These are phyloP conservation scores for Casuarina glauca DNA, from an alignment of 306 rosid species.

Conservation along the genomic window DNA sequence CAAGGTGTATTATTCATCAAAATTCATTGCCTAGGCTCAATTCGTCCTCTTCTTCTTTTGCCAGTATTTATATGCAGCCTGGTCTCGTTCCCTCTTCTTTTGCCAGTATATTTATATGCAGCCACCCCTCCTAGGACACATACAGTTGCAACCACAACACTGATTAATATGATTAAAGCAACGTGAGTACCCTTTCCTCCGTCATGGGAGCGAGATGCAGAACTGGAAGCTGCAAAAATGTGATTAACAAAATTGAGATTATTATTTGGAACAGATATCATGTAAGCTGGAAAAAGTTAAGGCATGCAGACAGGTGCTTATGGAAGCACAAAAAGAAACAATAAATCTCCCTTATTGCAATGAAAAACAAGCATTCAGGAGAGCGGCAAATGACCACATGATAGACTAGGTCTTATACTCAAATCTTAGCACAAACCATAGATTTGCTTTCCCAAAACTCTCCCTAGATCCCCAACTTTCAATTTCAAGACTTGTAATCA, in stretches of 20 bases:
- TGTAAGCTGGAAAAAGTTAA: neutral
- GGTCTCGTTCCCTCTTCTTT: constrained; percentile 70
- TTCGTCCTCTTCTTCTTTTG: constrained; percentile 66
- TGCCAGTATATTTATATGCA: constrained; percentile 71
- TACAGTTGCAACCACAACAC: constrained; percentile 32
- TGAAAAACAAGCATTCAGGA: neutral
- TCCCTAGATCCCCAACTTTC: neutral
- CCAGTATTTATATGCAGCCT: constrained; percentile 75
- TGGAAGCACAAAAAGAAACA: neutral
- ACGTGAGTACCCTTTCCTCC: constrained; percentile 45
- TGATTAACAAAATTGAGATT: constrained; percentile 3
- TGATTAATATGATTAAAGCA: constrained; percentile 47
- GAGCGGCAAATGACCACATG: neutral
- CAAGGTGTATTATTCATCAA: constrained; percentile 31
- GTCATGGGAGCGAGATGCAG: constrained; percentile 30
- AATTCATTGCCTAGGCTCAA: constrained; percentile 54
- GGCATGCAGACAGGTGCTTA: constrained; percentile 1
- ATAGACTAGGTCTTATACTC: neutral
- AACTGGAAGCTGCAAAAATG: constrained; percentile 45
- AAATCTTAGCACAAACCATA: constrained; percentile 2
- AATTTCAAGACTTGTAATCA: neutral
- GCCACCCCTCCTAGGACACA: constrained; percentile 40
- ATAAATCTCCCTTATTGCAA: neutral
- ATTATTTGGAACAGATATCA: constrained; percentile 7
- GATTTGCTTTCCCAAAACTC: neutral